Conservation (phyloP, 2,329 filamentous ascomycete genomes). For the Trichoderma koningiopsis region DNA sequence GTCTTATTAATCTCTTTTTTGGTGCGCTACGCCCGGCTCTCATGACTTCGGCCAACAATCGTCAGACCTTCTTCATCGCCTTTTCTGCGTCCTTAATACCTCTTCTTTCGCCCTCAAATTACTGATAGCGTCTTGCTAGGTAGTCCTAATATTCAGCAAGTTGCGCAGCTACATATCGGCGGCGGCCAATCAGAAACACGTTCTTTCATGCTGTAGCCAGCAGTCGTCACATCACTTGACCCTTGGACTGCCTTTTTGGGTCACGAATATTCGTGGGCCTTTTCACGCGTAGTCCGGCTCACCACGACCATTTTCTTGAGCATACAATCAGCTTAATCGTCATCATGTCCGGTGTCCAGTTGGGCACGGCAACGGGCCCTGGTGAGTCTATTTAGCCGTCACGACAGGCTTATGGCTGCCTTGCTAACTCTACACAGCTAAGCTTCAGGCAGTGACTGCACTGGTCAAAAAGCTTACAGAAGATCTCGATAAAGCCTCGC, state of each 20-base stretch:
- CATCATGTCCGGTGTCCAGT: conserved; percentile 31
- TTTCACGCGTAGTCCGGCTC: background rate
- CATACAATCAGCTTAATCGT: conserved; percentile 5
- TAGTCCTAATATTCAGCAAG: background rate
- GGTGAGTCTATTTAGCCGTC: conserved; percentile 39
- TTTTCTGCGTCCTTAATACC: background rate
- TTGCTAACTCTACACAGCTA: conserved; percentile 50
- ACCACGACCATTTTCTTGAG: background rate
- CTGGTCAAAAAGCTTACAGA: conserved; percentile 63
- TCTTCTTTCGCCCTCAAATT: background rate
- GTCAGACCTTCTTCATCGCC: background rate
- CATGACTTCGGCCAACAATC: conserved; percentile 7
- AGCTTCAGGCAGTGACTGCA: conserved; percentile 67
- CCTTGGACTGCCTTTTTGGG: background rate
- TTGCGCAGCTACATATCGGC: background rate
- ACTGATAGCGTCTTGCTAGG: background rate
- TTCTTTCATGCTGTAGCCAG: background rate
- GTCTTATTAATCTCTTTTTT: conserved; percentile 11
- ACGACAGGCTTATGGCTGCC: background rate
- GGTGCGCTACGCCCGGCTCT: background rate
- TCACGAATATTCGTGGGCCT: background rate
- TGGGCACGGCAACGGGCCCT: conserved; percentile 44
- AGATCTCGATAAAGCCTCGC: conserved; percentile 62
- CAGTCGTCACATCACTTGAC: background rate
- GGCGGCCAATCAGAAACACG: conserved; percentile 16